phyloP scores from a whole-genome alignment of 2,329 filamentous ascomycete genomes.

The Rhynchosporium agropyri region DNA sequence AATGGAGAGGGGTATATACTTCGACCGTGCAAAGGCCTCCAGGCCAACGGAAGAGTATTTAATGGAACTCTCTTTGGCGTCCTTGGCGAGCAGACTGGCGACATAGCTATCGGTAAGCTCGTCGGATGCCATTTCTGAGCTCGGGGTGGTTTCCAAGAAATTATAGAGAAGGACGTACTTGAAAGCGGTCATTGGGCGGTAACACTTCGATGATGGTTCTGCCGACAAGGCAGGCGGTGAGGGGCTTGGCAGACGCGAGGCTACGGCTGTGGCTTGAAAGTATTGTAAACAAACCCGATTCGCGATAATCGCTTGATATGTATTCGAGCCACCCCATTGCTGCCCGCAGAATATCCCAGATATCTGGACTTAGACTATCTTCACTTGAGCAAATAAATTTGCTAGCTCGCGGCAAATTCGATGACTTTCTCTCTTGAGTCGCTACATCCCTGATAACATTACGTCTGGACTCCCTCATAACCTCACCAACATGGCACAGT shows the following conservation, averaged over 20 bases:
- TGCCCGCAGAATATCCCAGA: neutral
- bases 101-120: slow-evolving; percentile 77
- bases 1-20: slow-evolving; percentile 27
- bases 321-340: too few species aligned
- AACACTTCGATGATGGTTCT: too few species aligned
- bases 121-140: slow-evolving; percentile 33
- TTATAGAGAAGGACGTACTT: neutral
- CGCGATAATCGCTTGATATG: neutral
- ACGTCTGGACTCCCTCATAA: too few species aligned
- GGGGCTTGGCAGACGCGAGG: neutral
- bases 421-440: too few species aligned
- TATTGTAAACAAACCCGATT: slow-evolving; percentile 29
- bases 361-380: too few species aligned
- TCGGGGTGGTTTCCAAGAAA: neutral
- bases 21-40: slow-evolving; percentile 60
- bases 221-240: neutral
- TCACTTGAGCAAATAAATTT: too few species aligned
- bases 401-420: too few species aligned
- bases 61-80: slow-evolving; percentile 73
- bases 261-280: slow-evolving; percentile 18
- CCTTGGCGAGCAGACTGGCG: slow-evolving; percentile 75
- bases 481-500: slow-evolving; percentile 31
- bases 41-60: slow-evolving; percentile 77
- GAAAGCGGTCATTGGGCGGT: neutral
- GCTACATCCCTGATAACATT: too few species aligned